phyloP scores from a whole-genome alignment of 768 basidiomycete genomes.

The Boletus eberwhitei region DNA sequence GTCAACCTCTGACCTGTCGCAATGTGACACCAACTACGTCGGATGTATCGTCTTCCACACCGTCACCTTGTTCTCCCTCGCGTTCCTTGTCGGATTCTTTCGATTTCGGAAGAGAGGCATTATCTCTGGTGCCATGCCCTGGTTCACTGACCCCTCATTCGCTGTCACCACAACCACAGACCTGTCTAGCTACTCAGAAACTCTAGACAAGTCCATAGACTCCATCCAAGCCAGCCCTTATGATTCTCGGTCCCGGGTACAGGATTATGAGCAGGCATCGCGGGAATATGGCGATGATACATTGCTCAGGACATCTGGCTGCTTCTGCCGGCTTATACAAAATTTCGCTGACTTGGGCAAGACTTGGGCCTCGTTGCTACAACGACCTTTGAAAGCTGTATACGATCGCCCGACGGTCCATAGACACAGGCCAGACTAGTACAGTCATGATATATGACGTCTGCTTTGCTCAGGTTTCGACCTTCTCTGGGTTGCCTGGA shows the following conservation, averaged over 20 bases:
- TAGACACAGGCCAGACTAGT: too few species aligned
- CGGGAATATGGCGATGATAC: too few species aligned
- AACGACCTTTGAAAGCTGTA: too few species aligned
- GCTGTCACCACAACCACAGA: background rate
- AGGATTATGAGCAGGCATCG: background rate
- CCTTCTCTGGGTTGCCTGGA: background rate
- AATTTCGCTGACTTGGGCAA: too few species aligned
- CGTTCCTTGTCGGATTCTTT: background rate
- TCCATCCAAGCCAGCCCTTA: background rate
- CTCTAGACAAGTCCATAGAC: background rate
- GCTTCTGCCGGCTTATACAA: too few species aligned
- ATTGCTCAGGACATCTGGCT: background rate
- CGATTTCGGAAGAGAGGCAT: background rate
- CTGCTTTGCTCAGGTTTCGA: too few species aligned
- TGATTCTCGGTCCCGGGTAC: background rate
- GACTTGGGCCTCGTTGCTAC: too few species aligned
- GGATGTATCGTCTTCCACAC: background rate
- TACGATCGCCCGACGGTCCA: too few species aligned
- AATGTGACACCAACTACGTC: background rate
- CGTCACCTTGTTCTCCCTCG: background rate
- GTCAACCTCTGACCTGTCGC: background rate
- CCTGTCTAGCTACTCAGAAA: background rate
- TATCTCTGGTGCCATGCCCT: background rate
- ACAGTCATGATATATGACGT: too few species aligned
- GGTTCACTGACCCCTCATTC: background rate